phyloP scores from a whole-genome alignment of 2,329 filamentous ascomycete genomes.

The Phyllosticta paracitricarpa region DNA sequence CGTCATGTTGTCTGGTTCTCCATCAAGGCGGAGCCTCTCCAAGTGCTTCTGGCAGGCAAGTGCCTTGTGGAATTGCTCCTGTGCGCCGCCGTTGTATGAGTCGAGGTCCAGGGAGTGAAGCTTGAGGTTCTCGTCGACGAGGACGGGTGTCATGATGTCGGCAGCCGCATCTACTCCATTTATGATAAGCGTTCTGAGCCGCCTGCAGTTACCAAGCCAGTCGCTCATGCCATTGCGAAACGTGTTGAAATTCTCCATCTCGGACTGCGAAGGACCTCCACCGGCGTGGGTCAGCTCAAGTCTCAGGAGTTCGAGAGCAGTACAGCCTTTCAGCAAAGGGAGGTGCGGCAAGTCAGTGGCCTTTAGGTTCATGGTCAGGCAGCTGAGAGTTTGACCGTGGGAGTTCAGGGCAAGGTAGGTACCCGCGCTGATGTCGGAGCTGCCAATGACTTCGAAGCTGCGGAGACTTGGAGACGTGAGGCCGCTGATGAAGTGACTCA shows the following conservation, averaged over 20 bases:
- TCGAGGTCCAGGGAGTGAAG: constrained; percentile 42
- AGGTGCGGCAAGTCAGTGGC: constrained; percentile 41
- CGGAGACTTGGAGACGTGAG: constrained; percentile 48
- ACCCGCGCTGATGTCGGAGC: constrained; percentile 43
- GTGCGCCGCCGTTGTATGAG: constrained; percentile 39
- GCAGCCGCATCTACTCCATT: constrained; percentile 42
- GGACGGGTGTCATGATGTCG: constrained; percentile 42
- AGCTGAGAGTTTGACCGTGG: constrained; percentile 46
- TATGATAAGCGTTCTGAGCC: constrained; percentile 42
- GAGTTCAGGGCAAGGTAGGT: constrained; percentile 45
- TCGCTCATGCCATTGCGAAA: constrained; percentile 38
- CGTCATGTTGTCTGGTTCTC: constrained; percentile 37
- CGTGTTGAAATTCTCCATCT: constrained; percentile 43
- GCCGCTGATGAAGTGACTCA: constrained; percentile 48
- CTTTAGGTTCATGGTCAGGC: constrained; percentile 42
- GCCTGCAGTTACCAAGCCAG: constrained; percentile 47
- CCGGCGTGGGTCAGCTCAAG: constrained; percentile 37
- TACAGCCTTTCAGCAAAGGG: constrained; percentile 40
- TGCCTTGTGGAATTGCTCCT: constrained; percentile 43
- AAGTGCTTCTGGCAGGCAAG: constrained; percentile 45
- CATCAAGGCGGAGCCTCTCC: constrained; percentile 35
- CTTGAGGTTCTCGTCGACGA: constrained; percentile 35
- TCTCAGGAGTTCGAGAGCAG: constrained; percentile 38
- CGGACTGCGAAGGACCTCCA: constrained; percentile 31
- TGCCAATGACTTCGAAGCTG: constrained; percentile 49